A percentile compares a stretch with the other conserved stretches of the same genome.
Conservation (phyloP, 2,329 filamentous ascomycete species). For the Alternaria hordeiaustralica region DNA sequence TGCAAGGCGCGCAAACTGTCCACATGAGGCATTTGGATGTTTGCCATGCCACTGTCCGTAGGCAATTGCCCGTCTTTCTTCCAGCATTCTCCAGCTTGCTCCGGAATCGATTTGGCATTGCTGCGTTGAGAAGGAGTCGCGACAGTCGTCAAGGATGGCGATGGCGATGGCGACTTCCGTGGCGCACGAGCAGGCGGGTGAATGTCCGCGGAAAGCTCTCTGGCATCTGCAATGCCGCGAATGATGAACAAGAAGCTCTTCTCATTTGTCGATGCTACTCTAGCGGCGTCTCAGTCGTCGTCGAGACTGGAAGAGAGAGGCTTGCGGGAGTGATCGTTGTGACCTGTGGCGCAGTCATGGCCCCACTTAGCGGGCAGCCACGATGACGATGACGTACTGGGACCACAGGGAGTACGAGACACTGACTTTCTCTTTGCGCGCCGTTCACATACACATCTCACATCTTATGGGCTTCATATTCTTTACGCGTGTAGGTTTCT, state of each 20-base stretch:
- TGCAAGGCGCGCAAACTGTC: constrained; percentile 23
- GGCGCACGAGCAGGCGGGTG: not conserved
- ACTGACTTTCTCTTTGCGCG: not conserved
- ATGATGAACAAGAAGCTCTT: not conserved
- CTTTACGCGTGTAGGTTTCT: not conserved
- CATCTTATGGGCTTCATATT: not conserved
- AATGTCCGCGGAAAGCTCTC: not conserved
- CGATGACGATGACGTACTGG: not conserved
- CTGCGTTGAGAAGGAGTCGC: not conserved
- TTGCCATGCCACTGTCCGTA: constrained; percentile 12
- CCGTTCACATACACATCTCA: not conserved
- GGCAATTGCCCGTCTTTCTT: constrained; percentile 8
- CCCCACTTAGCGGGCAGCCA: constrained; percentile 7
- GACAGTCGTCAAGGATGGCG: not conserved
- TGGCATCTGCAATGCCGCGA: not conserved
- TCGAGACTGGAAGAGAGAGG: not conserved
- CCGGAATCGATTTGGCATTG: constrained; percentile 10
- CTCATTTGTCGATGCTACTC: not conserved
- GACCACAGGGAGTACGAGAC: not conserved
- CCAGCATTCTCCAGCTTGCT: constrained; percentile 14
- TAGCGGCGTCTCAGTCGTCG: not conserved
- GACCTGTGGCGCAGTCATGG: constrained; percentile 3
- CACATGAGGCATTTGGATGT: constrained; percentile 23
- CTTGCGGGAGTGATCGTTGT: not conserved
- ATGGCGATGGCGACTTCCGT: not conserved